Conservation (phyloP, 148 eudicot species). For the Oxyria digyna region DNA sequence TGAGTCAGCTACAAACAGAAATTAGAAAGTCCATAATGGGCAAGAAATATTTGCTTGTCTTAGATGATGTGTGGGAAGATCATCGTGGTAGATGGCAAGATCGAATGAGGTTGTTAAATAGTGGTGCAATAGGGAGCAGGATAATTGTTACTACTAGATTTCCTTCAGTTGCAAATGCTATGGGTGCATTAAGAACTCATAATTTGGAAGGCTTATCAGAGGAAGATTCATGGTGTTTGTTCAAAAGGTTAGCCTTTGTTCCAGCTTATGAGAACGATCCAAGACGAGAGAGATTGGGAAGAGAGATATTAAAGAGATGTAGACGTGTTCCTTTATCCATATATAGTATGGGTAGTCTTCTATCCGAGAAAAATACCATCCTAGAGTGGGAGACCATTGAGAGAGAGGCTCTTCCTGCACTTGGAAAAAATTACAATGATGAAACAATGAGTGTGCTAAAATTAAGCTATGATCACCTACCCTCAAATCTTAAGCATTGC, state of each 20-base stretch:
- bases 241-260: neutral
- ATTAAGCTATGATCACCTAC: conserved; percentile 25
- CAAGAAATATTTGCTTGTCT: neutral
- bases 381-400: conserved; percentile 13
- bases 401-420: conserved; percentile 5
- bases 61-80: conserved; percentile 3
- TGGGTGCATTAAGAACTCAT: neutral
- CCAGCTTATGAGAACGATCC: neutral
- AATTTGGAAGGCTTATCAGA: conserved; percentile 14
- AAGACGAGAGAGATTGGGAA: conserved; percentile 9
- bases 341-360: conserved; percentile 14
- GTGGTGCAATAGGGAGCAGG: neutral
- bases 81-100: neutral
- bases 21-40: neutral
- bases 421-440: neutral
- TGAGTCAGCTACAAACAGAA: neutral
- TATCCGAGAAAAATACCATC: conserved; percentile 5
- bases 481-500: conserved; percentile 21
- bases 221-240: conserved; percentile 20
- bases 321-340: conserved; percentile 17
- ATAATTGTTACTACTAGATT: neutral
- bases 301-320: conserved; percentile 21
- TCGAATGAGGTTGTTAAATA: neutral
- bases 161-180: neutral
- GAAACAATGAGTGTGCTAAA: conserved; percentile 10